phyloP scores from a whole-genome alignment of 371 early-diverging fungal genomes.

The Enteropsectra breve region DNA sequence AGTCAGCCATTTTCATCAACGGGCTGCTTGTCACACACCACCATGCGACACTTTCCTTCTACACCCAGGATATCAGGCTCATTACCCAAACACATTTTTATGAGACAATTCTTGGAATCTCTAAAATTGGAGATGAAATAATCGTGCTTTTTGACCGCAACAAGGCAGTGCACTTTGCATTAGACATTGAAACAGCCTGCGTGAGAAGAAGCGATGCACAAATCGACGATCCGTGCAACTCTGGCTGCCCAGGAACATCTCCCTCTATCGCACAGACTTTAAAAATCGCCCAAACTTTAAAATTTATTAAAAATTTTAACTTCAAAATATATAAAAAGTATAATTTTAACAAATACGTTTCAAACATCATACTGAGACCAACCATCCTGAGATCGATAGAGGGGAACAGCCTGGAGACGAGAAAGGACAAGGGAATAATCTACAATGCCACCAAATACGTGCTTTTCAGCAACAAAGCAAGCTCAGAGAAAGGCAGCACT shows the following conservation, averaged over 20 bases:
- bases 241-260: background rate
- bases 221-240: background rate
- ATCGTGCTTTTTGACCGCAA: conserved; percentile 6
- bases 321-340: too few species aligned
- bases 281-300: background rate
- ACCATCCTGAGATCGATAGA: too few species aligned
- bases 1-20: background rate
- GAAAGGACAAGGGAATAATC: too few species aligned
- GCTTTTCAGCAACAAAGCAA: too few species aligned
- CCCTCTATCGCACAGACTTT: background rate
- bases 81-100: conserved; percentile 5
- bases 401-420: too few species aligned
- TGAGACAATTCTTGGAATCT: conserved; percentile 2
- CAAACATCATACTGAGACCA: too few species aligned
- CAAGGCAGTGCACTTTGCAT: background rate
- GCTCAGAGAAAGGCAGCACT: too few species aligned
- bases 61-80: background rate
- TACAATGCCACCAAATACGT: too few species aligned
- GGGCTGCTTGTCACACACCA: conserved; percentile 3
- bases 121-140: background rate
- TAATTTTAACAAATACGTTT: too few species aligned
- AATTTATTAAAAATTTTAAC: too few species aligned
- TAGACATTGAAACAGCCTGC: background rate
- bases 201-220: background rate
- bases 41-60: conserved; percentile 2